Evolutionary conservation across 805 yeast genomes (phyloP).

Genomic region (Tanozyma kutaoensis): DNA sequence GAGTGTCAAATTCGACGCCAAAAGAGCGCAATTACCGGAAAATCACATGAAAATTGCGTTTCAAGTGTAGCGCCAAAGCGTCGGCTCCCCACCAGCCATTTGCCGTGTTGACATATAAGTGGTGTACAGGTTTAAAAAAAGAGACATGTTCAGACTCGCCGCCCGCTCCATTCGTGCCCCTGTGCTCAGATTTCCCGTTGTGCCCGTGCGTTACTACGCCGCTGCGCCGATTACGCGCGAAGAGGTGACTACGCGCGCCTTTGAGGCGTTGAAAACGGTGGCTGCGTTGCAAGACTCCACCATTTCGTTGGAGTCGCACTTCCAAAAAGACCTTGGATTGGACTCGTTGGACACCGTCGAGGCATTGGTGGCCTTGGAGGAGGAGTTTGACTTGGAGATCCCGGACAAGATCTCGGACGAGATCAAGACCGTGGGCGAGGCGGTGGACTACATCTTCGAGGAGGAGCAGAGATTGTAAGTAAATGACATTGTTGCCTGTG

Average conservation of each 20-base stretch:
- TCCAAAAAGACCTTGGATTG: constrained; percentile 66
- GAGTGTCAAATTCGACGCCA: too few species aligned
- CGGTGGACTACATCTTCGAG: constrained; percentile 71
- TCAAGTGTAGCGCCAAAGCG: too few species aligned
- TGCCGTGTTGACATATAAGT: too few species aligned
- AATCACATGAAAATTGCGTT: too few species aligned
- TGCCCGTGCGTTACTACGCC: constrained; percentile 38
- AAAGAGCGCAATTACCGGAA: too few species aligned
- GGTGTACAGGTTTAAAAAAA: too few species aligned
- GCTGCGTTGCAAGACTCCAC: constrained; percentile 33
- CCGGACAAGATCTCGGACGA: constrained; percentile 90
- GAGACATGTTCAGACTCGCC: constrained; percentile 39
- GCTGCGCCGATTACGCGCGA: constrained; percentile 56
- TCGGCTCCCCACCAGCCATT: too few species aligned
- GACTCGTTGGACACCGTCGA: constrained; percentile 94
- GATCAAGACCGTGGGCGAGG: constrained; percentile 87
- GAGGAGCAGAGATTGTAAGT: constrained; percentile 34
- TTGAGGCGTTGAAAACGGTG: constrained; percentile 58
- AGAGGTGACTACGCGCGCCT: constrained; percentile 72
- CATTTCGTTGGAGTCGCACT: constrained; percentile 33
- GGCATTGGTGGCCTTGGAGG: constrained; percentile 87
- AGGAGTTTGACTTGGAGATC: constrained; percentile 61
- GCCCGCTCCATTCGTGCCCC: constrained; percentile 28
- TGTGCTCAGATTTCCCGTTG: constrained; percentile 12
- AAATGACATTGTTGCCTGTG: too few species aligned